Evolutionary conservation across 352 stramenopile species (phyloP), one percentile per base, ranked within the genome.

Genomic region (Phytophthora lateralis): DNA sequence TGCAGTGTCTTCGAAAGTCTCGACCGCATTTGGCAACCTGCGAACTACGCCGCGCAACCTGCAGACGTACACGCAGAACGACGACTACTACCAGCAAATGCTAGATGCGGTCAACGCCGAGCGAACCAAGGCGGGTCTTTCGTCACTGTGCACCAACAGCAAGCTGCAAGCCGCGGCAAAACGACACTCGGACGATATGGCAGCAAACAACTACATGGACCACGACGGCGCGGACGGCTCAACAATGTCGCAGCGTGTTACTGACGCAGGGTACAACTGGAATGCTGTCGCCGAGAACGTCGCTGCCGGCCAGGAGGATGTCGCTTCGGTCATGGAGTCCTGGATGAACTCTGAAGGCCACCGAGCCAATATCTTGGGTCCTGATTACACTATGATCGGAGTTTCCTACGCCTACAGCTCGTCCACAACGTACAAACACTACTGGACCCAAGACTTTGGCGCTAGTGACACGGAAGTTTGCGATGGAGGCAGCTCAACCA

Each of bases 271-370:
- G 2, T 90, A 82, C 53, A 51, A 77, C n/a, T 88, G 79, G 71
- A 75, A 38, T 45, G 71, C 54, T 17, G 65, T 87, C 7, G 79
- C 70, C 3, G 79, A 89, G 60, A 89, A 89, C 56, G 73, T 87
- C 11, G 79, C 79, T 26, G 76, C 75, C 5, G 79, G 79, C 3
- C 77, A 87, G 39, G 37, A 57, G 1, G 68, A 84, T 42, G 73
- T 87, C n/a, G 38, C 51, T 3, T 66, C 62, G 10, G 76, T 86
- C n/a, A 83, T 89, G 72, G 54, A 78, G 20, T 71, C 74, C 27
- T 89, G 79, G 79, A 88, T 88, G 76, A 71, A 78, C 63, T 88
- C 78, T 9, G 45, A 67, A 15, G 78, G 76, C 26, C 78, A 88
- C 55, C 66, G 70, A 10, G 51, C 35, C 5, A 88, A 86, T 45